A percentile compares a stretch with the other conserved stretches of the same genome.
Evolutionary conservation across 2,329 filamentous ascomycete species (phyloP).

Genomic region (Fusarium papillatum): DNA sequence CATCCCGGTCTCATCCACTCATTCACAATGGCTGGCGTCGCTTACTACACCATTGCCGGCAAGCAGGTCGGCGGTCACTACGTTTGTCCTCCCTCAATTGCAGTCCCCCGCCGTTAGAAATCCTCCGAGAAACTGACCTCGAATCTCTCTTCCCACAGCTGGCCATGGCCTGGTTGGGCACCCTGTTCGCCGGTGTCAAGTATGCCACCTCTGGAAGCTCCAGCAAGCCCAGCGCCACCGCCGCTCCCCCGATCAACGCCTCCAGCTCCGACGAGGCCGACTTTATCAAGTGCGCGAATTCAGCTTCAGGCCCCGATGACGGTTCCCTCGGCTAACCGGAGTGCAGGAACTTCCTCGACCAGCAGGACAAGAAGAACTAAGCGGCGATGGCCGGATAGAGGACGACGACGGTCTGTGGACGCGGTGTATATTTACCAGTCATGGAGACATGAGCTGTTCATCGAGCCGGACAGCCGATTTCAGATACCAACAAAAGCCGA

Average conservation of each 20-base stretch:
- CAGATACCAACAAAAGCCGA: conserved; percentile 43
- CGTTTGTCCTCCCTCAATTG: conserved; percentile 58
- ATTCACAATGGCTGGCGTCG: conserved; percentile 54
- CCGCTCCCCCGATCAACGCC: conserved; percentile 72
- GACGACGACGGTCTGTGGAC: conserved; percentile 43
- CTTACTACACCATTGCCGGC: conserved; percentile 68
- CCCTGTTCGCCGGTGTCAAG: conserved; percentile 64
- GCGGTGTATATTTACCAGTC: conserved; percentile 51
- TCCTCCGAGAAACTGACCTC: conserved; percentile 35
- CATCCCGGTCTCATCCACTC: conserved; percentile 36
- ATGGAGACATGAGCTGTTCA: conserved; percentile 41
- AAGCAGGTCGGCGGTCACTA: conserved; percentile 73
- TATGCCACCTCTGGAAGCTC: conserved; percentile 60
- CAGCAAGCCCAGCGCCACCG: conserved; percentile 57
- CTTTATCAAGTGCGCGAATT: conserved; percentile 72
- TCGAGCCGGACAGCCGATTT: conserved; percentile 41
- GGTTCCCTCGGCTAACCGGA: conserved; percentile 40
- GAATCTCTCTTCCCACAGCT: conserved; percentile 55
- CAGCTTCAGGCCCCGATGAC: conserved; percentile 11
- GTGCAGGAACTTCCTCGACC: conserved; percentile 55
- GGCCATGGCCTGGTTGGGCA: conserved; percentile 68
- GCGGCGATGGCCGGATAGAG: conserved; percentile 14
- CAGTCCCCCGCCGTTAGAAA: conserved; percentile 10
- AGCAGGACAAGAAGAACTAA: conserved; percentile 58
- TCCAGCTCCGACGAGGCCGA: conserved; percentile 73